A percentile compares a stretch with the other conserved stretches of the same genome.
Conservation (phyloP, 192 early-diverging fungal species). For the Backusella psychrophila region DNA sequence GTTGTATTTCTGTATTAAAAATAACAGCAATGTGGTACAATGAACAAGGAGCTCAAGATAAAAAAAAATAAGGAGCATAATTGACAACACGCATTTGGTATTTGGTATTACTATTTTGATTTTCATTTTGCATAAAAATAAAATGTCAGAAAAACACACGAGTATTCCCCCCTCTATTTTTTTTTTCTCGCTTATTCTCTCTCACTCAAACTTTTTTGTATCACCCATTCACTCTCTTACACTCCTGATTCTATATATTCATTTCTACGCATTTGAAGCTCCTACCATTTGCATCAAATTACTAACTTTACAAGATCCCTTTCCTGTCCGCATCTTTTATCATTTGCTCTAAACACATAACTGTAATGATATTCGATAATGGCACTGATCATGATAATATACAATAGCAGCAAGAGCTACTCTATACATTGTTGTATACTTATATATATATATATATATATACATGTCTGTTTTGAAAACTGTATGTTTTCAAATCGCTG, state of each 20-base stretch:
- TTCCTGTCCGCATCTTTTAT: not conserved
- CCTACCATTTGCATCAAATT: not conserved
- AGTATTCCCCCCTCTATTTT: not conserved
- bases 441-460: not conserved
- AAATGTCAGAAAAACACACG: not conserved
- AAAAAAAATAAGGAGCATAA: not conserved
- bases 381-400: not conserved
- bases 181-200: not conserved
- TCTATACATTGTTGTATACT: not conserved
- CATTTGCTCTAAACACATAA: too few species aligned
- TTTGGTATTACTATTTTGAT: not conserved
- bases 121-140: conserved; percentile 2
- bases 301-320: not conserved
- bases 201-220: not conserved
- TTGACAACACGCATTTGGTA: not conserved
- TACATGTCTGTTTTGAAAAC: not conserved
- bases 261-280: not conserved
- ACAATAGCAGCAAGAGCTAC: not conserved
- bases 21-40: not conserved
- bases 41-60: not conserved
- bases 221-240: not conserved
- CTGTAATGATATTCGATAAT: too few species aligned
- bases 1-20: not conserved
- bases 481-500: not conserved
- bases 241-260: not conserved